Evolutionary conservation across 306 rosid genomes (phyloP), one percentile per base, ranked within the genome.

Genomic region (Elaeagnus macrophylla): DNA sequence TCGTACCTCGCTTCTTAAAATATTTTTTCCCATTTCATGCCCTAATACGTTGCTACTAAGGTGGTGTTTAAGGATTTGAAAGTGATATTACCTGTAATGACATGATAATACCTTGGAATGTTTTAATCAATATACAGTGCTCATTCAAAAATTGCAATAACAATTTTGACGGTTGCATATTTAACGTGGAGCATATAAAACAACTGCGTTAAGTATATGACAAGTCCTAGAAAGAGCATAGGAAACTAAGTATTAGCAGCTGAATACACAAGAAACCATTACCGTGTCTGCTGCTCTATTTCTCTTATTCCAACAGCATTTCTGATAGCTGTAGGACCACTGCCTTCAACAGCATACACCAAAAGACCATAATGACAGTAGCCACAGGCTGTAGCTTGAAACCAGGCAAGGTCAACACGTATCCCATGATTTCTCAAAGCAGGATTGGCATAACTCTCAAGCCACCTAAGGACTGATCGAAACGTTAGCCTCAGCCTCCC

Each of bases 311-410:
- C 93, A 54, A 77, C 87, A 43, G 65, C 14, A 78, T 59, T 69
- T 68, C 68, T 57, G n/a, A 54, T 12, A 61, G 71, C 54, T 41
- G 57, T 61, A 66, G 65, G 67, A 50, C 53, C 49, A 65, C 39
- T 79, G 54, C 55, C 75, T 59, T 87, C 88, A 66, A 74, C 10
- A 58, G 96, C 68, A 79, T 71, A 69, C 59, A 87, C 75, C 66
- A 84, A 68, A 25, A 93, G 78, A 63, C 99, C 99, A 80, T 93
- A 93, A 67, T 93, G 95, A 65, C 79, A 80, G 82, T 84, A 93
- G 71, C 95, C 95, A 79, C 77, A 78, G 74, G 77, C 67, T 44
- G 94, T 79, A 49, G 89, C 96, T 78, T 87, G 96, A 79, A 82
- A 87, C 82, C 89, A 79, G 49, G 88, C 96, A 69, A 93, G 94